These are phyloP conservation scores for Edaphochlamys debaryana DNA, from an alignment of 139 green algal genomes.

Conservation along the genomic window DNA sequence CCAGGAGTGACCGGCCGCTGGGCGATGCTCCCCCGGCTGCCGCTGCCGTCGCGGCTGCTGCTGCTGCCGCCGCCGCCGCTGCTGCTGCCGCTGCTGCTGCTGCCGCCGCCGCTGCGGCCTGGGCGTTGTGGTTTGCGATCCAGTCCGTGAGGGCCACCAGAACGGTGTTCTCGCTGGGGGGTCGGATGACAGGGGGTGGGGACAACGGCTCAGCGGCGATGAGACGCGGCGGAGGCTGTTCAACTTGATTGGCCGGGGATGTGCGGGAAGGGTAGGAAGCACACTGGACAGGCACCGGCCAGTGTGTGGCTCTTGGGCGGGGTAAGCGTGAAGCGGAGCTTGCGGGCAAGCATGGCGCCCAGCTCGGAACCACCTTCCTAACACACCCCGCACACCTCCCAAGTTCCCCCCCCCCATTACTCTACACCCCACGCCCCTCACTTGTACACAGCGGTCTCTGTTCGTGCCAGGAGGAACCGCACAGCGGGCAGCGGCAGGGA, in stretches of 20 bases:
- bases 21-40: no score
- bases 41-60: no score
- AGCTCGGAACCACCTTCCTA: neutral
- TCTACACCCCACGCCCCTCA: neutral
- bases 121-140: neutral
- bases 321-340: no score
- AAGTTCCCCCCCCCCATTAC: neutral
- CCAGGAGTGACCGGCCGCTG: no score
- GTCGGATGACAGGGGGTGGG: neutral
- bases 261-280: neutral
- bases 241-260: neutral
- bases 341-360: neutral
- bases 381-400: neutral
- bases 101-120: neutral
- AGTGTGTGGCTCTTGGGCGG: neutral
- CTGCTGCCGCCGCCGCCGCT: no score
- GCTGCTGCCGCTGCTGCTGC: neutral
- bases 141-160: constrained; percentile 20
- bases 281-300: no score
- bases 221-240: no score
- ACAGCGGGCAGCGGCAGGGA: constrained; percentile 12
- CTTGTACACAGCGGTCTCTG: constrained; percentile 17
- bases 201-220: neutral
- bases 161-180: constrained; percentile 25
- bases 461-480: constrained; percentile 3